phyloP scores from a whole-genome alignment of 2,329 filamentous ascomycete genomes.

The Cladosporium sp. region DNA sequence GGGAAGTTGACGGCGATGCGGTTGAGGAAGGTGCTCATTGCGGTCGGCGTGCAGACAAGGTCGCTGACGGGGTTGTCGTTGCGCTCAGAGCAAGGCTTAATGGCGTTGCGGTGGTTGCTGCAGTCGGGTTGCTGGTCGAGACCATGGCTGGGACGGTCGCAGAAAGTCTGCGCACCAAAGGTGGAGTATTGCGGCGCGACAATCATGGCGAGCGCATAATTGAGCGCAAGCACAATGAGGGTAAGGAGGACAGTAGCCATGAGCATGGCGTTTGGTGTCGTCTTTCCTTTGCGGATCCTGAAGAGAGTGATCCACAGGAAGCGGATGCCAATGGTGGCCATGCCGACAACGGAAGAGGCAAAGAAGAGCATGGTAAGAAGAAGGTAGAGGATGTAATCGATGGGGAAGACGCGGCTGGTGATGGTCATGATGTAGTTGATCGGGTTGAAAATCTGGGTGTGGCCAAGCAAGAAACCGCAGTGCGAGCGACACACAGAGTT shows the following conservation, averaged over 20 bases:
- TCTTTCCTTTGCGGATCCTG: slow-evolving; percentile 83
- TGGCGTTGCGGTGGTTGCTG: slow-evolving; percentile 65
- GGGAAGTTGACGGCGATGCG: slow-evolving; percentile 91
- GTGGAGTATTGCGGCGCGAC: slow-evolving; percentile 95
- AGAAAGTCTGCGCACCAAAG: slow-evolving; percentile 93
- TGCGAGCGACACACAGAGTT: slow-evolving; percentile 89
- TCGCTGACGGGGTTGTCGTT: slow-evolving; percentile 69
- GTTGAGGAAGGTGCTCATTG: slow-evolving; percentile 91
- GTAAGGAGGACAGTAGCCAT: slow-evolving; percentile 89
- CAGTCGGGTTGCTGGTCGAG: slow-evolving; percentile 74
- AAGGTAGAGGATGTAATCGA: slow-evolving; percentile 89
- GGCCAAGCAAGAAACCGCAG: slow-evolving; percentile 88
- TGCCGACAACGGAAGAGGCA: slow-evolving; percentile 79
- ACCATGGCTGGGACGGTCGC: slow-evolving; percentile 66
- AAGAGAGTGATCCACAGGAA: slow-evolving; percentile 96
- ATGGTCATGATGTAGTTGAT: slow-evolving; percentile 86
- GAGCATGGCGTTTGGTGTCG: slow-evolving; percentile 86
- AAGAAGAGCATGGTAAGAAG: slow-evolving; percentile 86
- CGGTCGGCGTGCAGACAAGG: slow-evolving; percentile 83
- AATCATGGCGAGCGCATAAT: slow-evolving; percentile 89
- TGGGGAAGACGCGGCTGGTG: slow-evolving; percentile 78
- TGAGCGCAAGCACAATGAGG: slow-evolving; percentile 84
- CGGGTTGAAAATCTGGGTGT: slow-evolving; percentile 91
- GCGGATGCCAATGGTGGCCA: slow-evolving; percentile 85
- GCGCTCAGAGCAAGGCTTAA: slow-evolving; percentile 80